These are phyloP conservation scores for Stephania cephalantha DNA, from an alignment of 164 flowering plant species.

Conservation along the genomic window DNA sequence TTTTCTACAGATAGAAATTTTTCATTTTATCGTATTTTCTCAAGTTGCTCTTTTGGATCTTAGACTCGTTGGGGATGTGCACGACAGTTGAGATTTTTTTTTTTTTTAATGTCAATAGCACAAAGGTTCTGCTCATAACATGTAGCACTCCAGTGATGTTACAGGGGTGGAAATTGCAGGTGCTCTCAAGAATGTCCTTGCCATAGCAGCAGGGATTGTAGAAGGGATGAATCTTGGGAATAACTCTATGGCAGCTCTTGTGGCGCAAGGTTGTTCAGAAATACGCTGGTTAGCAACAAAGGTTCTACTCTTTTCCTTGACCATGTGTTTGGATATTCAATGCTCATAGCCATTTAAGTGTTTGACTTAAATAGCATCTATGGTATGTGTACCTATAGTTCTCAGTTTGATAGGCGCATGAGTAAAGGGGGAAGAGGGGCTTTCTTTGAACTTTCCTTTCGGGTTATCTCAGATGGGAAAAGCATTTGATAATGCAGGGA, in stretches of 20 bases:
- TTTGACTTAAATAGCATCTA: neutral
- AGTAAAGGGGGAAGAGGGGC: neutral
- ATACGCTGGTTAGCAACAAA: slow-evolving; percentile 95
- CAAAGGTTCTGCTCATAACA: slow-evolving; percentile 36
- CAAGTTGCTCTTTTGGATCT: slow-evolving; percentile 5
- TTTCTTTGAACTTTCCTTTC: neutral
- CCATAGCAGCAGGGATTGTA: slow-evolving; percentile 97
- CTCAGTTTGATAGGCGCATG: neutral
- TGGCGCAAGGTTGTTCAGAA: slow-evolving; percentile 97
- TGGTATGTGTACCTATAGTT: neutral
- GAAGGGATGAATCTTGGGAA: slow-evolving; percentile 93
- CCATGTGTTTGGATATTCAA: neutral
- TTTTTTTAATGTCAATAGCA: neutral
- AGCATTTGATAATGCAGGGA: neutral
- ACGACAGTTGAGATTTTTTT: neutral
- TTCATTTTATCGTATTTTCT: neutral
- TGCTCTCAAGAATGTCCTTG: slow-evolving; percentile 95
- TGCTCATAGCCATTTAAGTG: neutral
- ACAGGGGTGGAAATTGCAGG: slow-evolving; percentile 99
- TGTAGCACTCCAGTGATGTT: slow-evolving; percentile 86
- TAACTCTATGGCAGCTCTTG: slow-evolving; percentile 98
- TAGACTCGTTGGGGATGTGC: neutral
- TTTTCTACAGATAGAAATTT: neutral
- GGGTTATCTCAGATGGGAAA: neutral
- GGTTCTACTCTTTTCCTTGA: slow-evolving; percentile 26